Percentiles rank a stretch among this genome's conserved stretches.
These are phyloP conservation scores for Papilionanthe hybrid DNA, from an alignment of 116 monocot species.

Conservation along the genomic window DNA sequence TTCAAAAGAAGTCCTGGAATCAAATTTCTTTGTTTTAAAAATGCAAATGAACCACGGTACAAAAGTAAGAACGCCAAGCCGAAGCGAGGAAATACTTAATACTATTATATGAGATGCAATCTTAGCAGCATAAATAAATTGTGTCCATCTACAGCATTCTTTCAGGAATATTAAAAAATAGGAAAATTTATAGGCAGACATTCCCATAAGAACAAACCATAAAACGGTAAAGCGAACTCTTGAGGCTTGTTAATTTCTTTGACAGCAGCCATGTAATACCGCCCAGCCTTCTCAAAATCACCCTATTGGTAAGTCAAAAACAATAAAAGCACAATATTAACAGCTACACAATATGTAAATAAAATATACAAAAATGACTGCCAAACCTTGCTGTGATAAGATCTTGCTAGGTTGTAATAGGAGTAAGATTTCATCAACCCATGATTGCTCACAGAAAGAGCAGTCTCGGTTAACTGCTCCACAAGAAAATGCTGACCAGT, in stretches of 20 bases:
- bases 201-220: slow-evolving; percentile 42
- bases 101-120: not conserved
- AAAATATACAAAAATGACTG: not conserved
- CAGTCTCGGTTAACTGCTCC: slow-evolving; percentile 95
- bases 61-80: not conserved
- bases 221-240: slow-evolving; percentile 89
- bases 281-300: slow-evolving; percentile 93
- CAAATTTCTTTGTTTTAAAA: too few species aligned
- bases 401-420: slow-evolving; percentile 96
- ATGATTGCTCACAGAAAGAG: slow-evolving; percentile 76
- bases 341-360: not conserved
- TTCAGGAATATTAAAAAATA: not conserved
- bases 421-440: slow-evolving; percentile 81
- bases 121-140: not conserved
- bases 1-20: too few species aligned
- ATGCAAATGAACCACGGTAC: too few species aligned
- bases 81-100: not conserved
- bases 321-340: not conserved
- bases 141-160: not conserved
- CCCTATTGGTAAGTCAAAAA: slow-evolving; percentile 38
- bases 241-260: slow-evolving; percentile 92
- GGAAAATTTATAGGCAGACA: not conserved
- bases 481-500: slow-evolving; percentile 99
- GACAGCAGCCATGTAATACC: slow-evolving; percentile 93
- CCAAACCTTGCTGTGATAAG: slow-evolving; percentile 95